Percentiles rank a stretch among this genome's conserved stretches.
phyloP scores from a whole-genome alignment of 2,329 filamentous ascomycete genomes.

The Neopestalotiopsis rosae region DNA sequence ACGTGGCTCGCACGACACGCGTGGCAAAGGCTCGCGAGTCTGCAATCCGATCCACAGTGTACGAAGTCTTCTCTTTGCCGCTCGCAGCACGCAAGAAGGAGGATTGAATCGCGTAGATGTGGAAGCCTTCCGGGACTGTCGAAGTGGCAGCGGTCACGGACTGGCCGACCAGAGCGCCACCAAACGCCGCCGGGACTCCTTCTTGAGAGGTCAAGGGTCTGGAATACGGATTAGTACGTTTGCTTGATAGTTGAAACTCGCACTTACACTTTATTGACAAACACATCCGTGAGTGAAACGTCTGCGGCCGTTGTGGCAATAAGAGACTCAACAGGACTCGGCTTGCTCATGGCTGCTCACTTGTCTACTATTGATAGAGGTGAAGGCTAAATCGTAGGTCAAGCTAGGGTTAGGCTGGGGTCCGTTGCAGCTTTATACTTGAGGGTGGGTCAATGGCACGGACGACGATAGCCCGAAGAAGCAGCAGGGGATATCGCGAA shows the following conservation, averaged over 20 bases:
- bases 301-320: background rate
- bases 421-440: background rate
- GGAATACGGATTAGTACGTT: background rate
- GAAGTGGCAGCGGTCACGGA: background rate
- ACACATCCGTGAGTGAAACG: background rate
- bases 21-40: conserved; percentile 22
- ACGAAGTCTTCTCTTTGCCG: background rate
- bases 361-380: background rate
- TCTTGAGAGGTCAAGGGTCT: background rate
- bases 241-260: background rate
- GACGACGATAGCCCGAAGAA: background rate
- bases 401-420: background rate
- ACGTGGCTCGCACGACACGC: conserved; percentile 19
- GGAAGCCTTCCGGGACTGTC: background rate
- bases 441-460: background rate
- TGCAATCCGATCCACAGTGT: conserved; percentile 19
- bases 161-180: background rate
- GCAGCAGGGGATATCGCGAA: background rate
- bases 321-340: background rate
- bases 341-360: background rate
- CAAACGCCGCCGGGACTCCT: background rate
- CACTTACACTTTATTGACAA: background rate
- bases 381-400: background rate
- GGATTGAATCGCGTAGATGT: background rate
- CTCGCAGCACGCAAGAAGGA: background rate